These are phyloP conservation scores for Fusarium luffae DNA, from an alignment of 2,329 filamentous ascomycete species.

Conservation along the genomic window DNA sequence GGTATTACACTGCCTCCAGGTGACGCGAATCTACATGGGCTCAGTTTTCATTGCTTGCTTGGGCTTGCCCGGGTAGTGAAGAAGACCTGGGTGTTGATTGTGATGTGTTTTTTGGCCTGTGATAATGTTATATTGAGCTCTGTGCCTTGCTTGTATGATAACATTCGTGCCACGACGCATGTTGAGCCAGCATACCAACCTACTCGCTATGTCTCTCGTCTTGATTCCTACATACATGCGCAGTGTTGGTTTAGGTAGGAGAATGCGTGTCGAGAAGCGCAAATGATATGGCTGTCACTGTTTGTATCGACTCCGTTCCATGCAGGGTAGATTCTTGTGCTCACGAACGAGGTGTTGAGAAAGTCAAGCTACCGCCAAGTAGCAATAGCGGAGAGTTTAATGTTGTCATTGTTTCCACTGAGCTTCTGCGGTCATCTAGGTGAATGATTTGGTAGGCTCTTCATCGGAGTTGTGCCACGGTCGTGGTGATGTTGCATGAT, in stretches of 20 bases:
- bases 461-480: too few species aligned
- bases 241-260: neutral
- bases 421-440: too few species aligned
- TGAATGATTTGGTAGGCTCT: neutral
- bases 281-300: neutral
- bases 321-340: slow-evolving; percentile 64
- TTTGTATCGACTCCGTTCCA: slow-evolving; percentile 38
- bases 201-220: neutral
- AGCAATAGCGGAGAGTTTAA: neutral
- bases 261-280: neutral
- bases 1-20: slow-evolving; percentile 48
- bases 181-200: too few species aligned
- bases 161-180: neutral
- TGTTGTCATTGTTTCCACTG: too few species aligned
- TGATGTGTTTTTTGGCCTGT: neutral
- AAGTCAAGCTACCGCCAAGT: neutral
- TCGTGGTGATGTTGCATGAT: neutral
- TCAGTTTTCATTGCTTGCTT: slow-evolving; percentile 54
- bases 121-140: neutral
- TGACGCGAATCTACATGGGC: slow-evolving; percentile 53
- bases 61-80: slow-evolving; percentile 54
- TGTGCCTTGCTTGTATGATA: neutral
- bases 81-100: slow-evolving; percentile 45
- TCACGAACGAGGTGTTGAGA: neutral
- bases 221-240: neutral